A percentile compares a stretch with the other conserved stretches of the same genome.
Evolutionary conservation across 2,329 filamentous ascomycete species (phyloP).

Genomic region (Hyphodiscus sp.): DNA sequence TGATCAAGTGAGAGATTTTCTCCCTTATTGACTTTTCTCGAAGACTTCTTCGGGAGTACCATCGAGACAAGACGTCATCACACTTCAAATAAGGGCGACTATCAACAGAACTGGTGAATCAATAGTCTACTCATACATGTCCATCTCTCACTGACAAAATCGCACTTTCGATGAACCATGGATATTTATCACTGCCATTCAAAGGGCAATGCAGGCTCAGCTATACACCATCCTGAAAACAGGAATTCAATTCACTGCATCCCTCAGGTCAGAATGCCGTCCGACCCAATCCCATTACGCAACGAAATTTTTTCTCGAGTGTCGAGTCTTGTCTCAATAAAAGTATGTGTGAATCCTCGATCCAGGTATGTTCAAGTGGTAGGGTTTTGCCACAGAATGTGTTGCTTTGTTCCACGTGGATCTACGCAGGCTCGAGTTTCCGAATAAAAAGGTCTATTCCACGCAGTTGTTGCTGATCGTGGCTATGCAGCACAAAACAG

Average conservation of each 20-base stretch:
- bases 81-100: neutral
- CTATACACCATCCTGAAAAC: neutral
- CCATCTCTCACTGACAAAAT: neutral
- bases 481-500: conserved; percentile 22
- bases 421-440: conserved; percentile 6
- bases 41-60: neutral
- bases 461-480: conserved; percentile 16
- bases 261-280: neutral
- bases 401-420: conserved; percentile 6
- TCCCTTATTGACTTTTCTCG: neutral
- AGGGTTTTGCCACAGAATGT: neutral
- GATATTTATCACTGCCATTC: neutral
- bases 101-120: neutral
- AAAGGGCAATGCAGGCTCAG: neutral
- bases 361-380: neutral
- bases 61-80: neutral
- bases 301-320: neutral
- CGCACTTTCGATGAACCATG: neutral
- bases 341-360: neutral
- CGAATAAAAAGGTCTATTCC: conserved; percentile 13
- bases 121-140: neutral
- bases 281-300: neutral
- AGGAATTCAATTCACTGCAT: neutral
- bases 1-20: too few relatives aligned
- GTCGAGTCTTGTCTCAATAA: neutral